Evolutionary conservation across 108 stramenopile genomes (phyloP), one percentile per base, ranked within the genome.

Genomic region (Schizochytrium sp.): DNA sequence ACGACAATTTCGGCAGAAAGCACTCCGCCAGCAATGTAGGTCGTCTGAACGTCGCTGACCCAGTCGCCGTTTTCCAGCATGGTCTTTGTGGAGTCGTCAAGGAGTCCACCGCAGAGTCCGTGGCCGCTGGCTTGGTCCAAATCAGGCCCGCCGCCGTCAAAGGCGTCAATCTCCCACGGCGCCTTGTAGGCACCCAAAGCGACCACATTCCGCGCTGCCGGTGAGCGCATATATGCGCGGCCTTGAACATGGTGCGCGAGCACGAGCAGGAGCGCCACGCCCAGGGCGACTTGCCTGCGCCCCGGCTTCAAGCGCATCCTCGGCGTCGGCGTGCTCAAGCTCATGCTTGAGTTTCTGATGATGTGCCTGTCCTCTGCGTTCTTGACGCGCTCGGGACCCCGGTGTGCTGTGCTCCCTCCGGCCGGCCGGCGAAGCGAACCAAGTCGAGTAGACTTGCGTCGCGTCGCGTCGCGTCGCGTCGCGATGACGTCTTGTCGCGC

Each of bases 111-210:
- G 51, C 76, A 83, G 25, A 83, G 19, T 6, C 76, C 76, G 51
- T 83, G 16, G 93, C 92, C 12, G 95, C 94, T 23, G 93, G 92
- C 28, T 97, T 96, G 29, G 96, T 96, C 69, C 98, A 98, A 97
- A 92, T 92, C 41, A 95, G 96, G 8, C 97, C 98, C 90, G 95
- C 96, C 25, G 63, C 98, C 59, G 90, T 99, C 69, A 97, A 98
- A 87, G 94, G 93, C 41, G 98, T 98, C 5, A 92, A 93, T 19
- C 60, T 98, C n/a, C 98, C 51, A n/a, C 44, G 87, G 87, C 18
- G 57, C 3, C 57, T 43, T 57, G 58, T 58, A 87, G 12, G 87
- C 87, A 5, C 87, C 87, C 6, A 41, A 57, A 5, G 10, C 8
- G 57, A 58, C 57, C 87, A 57, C 57, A 29, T 58, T 58, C 0